Base-by-base conservation (phyloP, 306 rosid genomes). In the Rubus idaeus region DNA sequence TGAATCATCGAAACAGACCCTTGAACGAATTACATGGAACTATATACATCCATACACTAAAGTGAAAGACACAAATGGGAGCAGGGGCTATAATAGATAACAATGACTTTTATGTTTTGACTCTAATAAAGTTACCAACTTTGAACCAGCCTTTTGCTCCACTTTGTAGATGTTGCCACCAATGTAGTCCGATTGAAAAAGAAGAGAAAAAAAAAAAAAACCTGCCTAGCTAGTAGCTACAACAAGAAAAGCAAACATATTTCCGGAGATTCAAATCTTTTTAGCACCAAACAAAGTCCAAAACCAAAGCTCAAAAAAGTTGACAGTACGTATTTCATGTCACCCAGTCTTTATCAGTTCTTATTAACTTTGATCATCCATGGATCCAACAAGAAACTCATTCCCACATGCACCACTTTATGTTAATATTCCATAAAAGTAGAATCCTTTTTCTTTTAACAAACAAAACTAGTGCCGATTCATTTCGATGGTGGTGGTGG, bases 81-180 rank as follows among this genome's bases (percentile, higher is more conserved):
- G 45, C 71, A 63, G 41, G 66, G 75, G 75, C 57, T 71, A 45
- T 47, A 3, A 10, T 76, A 70, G 68, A 83, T 81, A 67, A 68
- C 68, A 82, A 56, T 88, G 91, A 84, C 86, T 87, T 61, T 85
- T 74, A 71, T 56, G 90, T 60, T 89, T 88, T 89, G 93, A 89
- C 93, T 81, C 84, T 81, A 88, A 81, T 81, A 89, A 89, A 89
- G 93, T 81, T 72, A 51, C 69, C 76, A 75, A 40, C 84, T 81
- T 68, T 68, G 64, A 76, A 80, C 86, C 91, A 79, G 87, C 86
- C 85, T 89, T 91, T 84, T 89, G 75, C 81, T 81, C 85, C 87
- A 87, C 88, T 85, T 88, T 88, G 81, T 68, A 78, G 76, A 84
- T 77, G 85, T 84, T 78, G 77, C 79, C 79, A 73, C 79, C 83